Conservation (phyloP, 2,329 filamentous ascomycete genomes). For the Fusarium sp. region DNA sequence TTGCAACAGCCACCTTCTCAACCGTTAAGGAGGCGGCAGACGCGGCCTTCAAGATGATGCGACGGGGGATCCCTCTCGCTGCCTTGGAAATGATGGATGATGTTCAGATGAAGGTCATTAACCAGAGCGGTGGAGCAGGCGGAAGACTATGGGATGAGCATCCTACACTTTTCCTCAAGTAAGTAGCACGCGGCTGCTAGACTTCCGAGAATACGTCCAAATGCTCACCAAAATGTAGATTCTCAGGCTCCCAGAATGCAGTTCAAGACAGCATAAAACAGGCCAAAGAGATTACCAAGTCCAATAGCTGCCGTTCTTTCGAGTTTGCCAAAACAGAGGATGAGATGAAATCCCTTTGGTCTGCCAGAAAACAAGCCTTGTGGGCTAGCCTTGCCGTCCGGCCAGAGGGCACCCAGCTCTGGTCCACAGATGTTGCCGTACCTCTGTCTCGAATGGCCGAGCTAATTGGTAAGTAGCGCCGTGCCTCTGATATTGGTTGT, state of each 20-base stretch:
- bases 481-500: no score
- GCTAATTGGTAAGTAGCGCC: background rate
- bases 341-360: background rate
- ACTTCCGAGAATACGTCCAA: no score
- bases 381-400: background rate
- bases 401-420: background rate
- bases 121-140: conserved; percentile 53
- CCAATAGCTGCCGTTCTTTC: background rate
- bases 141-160: conserved; percentile 70
- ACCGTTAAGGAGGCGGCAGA: conserved; percentile 69
- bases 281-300: conserved; percentile 62
- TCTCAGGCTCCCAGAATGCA: conserved; percentile 69
- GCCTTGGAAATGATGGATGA: conserved; percentile 73
- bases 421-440: background rate
- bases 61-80: conserved; percentile 71
- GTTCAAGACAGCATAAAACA: conserved; percentile 68
- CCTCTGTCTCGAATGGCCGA: background rate
- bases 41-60: conserved; percentile 71
- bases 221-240: conserved; percentile 45
- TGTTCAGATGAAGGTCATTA: conserved; percentile 67
- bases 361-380: background rate
- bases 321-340: background rate
- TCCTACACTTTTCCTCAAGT: conserved; percentile 79
- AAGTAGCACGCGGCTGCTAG: background rate
- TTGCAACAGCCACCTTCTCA: conserved; percentile 70